Evolutionary conservation across 768 basidiomycete genomes (phyloP).

Genomic region (Kwoniella sp.): DNA sequence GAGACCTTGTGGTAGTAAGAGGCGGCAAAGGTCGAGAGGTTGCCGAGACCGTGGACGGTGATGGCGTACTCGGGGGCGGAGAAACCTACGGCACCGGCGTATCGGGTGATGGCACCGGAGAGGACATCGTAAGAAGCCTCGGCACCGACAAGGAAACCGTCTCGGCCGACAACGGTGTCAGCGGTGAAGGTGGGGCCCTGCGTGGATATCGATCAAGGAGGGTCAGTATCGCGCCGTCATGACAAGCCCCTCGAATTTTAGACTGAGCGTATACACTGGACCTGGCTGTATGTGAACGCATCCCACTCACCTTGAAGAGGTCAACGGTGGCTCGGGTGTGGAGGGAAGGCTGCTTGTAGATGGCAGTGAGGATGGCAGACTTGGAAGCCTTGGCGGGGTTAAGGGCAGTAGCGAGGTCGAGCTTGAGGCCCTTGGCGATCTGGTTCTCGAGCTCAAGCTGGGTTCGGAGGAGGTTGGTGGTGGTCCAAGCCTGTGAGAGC

Average conservation of each 20-base stretch:
- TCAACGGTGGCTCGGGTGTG: constrained; percentile 90
- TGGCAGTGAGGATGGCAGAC: constrained; percentile 76
- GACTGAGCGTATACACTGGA: too few relatives aligned
- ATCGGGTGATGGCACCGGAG: constrained; percentile 86
- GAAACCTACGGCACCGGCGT: constrained; percentile 89
- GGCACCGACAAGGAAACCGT: constrained; percentile 94
- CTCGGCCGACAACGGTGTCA: constrained; percentile 91
- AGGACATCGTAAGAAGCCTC: constrained; percentile 97
- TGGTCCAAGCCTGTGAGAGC: constrained; percentile 79
- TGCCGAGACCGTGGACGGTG: constrained; percentile 91
- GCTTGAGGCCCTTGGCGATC: constrained; percentile 95
- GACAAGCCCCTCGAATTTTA: too few relatives aligned
- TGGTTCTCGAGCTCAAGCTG: constrained; percentile 95
- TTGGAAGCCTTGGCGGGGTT: constrained; percentile 83
- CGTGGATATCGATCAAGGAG: background rate
- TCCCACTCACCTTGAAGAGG: constrained; percentile 77
- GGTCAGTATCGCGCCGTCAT: background rate
- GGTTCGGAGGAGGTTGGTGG: constrained; percentile 85
- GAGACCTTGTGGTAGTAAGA: constrained; percentile 84
- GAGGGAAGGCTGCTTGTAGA: constrained; percentile 94
- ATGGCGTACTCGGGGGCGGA: constrained; percentile 88
- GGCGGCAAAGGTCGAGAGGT: constrained; percentile 88
- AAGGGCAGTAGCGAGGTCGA: constrained; percentile 81
- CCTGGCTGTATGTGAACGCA: too few relatives aligned
- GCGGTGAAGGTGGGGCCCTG: constrained; percentile 97